Evolutionary conservation across 257 asterid genomes (phyloP).

Genomic region (Plectranthus barbatus): DNA sequence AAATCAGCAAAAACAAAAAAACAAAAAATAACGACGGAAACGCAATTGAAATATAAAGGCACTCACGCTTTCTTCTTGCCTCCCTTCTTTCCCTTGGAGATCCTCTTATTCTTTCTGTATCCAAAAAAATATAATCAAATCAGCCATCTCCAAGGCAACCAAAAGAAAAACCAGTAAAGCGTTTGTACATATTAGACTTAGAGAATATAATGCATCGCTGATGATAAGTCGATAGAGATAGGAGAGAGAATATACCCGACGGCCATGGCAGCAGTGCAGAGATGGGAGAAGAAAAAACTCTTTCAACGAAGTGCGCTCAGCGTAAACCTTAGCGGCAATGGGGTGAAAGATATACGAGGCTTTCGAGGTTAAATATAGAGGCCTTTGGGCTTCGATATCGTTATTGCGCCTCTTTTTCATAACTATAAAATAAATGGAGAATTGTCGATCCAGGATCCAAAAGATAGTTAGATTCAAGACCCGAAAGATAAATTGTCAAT

Average conservation of each 20-base stretch:
- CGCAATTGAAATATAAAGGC: neutral
- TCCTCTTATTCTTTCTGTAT: conserved; percentile 57
- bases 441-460: too few relatives aligned
- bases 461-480: too few relatives aligned
- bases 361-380: too few relatives aligned
- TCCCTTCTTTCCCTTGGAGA: conserved; percentile 68
- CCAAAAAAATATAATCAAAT: neutral
- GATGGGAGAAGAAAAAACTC: neutral
- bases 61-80: conserved; percentile 63
- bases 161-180: neutral
- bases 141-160: neutral
- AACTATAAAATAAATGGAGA: too few relatives aligned
- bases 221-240: neutral
- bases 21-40: neutral
- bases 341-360: neutral
- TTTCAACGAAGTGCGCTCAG: conserved; percentile 3
- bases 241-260: conserved; percentile 33
- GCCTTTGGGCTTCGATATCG: too few relatives aligned
- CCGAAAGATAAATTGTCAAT: too few relatives aligned
- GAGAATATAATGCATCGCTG: neutral
- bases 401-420: too few relatives aligned
- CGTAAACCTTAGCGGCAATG: conserved; percentile 21
- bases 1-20: neutral
- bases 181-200: neutral
- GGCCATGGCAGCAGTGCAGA: conserved; percentile 26